Conservation (phyloP, 305 asterid species). For the Euphrasia arctica region DNA sequence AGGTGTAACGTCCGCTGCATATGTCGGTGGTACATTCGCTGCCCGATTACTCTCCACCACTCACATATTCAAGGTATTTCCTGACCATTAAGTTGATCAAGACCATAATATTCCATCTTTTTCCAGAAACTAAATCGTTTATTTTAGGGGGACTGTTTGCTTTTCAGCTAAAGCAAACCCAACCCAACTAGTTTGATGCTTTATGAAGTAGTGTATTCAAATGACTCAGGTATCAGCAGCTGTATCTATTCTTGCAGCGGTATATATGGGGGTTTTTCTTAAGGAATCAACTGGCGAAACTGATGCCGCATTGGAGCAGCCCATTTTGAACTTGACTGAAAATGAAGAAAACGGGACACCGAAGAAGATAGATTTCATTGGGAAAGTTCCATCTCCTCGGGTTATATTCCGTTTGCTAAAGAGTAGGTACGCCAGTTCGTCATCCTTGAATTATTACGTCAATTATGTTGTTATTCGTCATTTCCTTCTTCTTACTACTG, state of each 20-base stretch:
- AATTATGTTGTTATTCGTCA: no score
- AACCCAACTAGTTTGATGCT: slow-evolving; percentile 14
- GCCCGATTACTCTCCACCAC: slow-evolving; percentile 49
- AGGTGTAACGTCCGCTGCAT: slow-evolving; percentile 47
- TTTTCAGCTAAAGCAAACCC: slow-evolving; percentile 23
- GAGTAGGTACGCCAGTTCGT: slow-evolving; percentile 40
- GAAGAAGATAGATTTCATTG: slow-evolving; percentile 30
- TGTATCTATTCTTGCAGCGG: slow-evolving; percentile 35
- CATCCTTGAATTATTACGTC: not conserved
- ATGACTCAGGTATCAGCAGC: slow-evolving; percentile 49
- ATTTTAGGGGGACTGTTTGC: not conserved
- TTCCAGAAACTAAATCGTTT: not conserved
- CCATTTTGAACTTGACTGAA: slow-evolving; percentile 41
- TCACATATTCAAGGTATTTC: slow-evolving; percentile 56
- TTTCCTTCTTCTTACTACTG: not conserved
- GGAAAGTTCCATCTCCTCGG: slow-evolving; percentile 43
- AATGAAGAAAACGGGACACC: slow-evolving; percentile 24
- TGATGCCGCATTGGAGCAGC: slow-evolving; percentile 37
- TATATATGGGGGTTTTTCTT: slow-evolving; percentile 46
- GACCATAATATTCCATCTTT: slow-evolving; percentile 1
- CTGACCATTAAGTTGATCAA: not conserved
- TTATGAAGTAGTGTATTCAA: slow-evolving; percentile 3
- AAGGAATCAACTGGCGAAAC: slow-evolving; percentile 31
- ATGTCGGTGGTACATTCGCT: slow-evolving; percentile 50
- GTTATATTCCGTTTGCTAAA: slow-evolving; percentile 42